Evolutionary conservation across 176 grass and related monocot genomes (phyloP).

Genomic region (Triticum aestivum): IWGSC_CS_RefSeq_v2.1 NC_057802.1:132016022-132016521

Average conservation of each 20-base stretch:
- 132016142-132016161: neutral
- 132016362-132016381: too few species aligned
- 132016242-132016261: too few species aligned
- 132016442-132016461: neutral
- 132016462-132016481: neutral
- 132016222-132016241: too few species aligned
- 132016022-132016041: neutral
- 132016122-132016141: neutral
- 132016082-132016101: neutral
- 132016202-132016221: too few species aligned
- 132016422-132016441: neutral
- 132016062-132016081: neutral
- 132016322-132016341: too few species aligned
- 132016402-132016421: neutral
- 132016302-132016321: too few species aligned
- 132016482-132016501: neutral
- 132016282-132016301: too few species aligned
- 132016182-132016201: neutral
- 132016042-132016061: neutral
- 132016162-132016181: neutral
- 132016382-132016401: neutral
- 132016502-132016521: neutral
- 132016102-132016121: neutral
- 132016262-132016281: too few species aligned
- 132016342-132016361: too few species aligned